Evolutionary conservation across 2,329 filamentous ascomycete genomes (phyloP), one percentile per base, ranked within the genome.

Genomic region (Calonectria naviculata): DNA sequence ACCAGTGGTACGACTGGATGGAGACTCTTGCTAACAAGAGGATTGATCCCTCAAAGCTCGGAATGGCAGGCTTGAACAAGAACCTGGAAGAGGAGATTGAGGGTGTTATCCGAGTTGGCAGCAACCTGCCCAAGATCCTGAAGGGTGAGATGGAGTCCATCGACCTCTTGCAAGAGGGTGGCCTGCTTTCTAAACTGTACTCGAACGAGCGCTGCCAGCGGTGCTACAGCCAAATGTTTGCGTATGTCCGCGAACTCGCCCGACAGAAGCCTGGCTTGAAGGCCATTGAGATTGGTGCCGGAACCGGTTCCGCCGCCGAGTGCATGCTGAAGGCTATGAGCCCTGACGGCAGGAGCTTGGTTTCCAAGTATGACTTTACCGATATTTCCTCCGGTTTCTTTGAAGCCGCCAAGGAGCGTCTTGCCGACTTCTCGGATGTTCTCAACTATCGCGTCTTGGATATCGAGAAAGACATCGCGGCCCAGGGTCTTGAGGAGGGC

Each of bases 351-450:
- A 36, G 29, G 17, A 64, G 46, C 44, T 24, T 67, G 34, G 56
- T 67, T 26, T 70, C 65, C 42, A 38, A 60, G 9, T 88, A 87
- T 68, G 83, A 82, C 4, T 88, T 82, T 74, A 88, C 87, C 0
- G 86, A 88, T 65, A 83, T 87, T 13, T 84, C 83, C 1, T 63
- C 82, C 4, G 81, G 80, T 5, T 85, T 85, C 75, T 86, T 88
- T 58, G 79, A 83, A 12, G 74, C 78, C 1, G 83, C 81, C 0
- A 72, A 79, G 65, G 75, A 67, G 29, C 21, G 46, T 19, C 58
- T 68, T 21, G 36, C 26, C n/a, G 21, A 56, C n/a, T 84, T 83
- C 49, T 70, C 71, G 1, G 68, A 75, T n/a, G 70, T 72, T 47
- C 67, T 80, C 47, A 65, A 65, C 3, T 79, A 70, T 44, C 67